Conservation (phyloP, 2,329 filamentous ascomycete species). For the Grosmannia huntii region DNA sequence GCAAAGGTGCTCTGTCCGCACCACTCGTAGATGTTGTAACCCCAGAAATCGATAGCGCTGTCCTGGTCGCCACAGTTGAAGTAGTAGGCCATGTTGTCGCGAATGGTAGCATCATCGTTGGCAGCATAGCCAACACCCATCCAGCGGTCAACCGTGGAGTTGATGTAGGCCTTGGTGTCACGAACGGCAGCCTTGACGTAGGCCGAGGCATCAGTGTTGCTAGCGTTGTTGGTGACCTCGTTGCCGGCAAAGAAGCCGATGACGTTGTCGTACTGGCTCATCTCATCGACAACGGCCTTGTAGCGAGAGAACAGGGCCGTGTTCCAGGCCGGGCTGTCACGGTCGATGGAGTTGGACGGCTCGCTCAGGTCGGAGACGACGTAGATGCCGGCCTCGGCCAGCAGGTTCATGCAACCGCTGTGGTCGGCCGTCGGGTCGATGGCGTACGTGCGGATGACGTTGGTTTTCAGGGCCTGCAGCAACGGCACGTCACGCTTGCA, state of each 20-base stretch:
- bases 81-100: constrained; percentile 73
- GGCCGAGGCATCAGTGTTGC: constrained; percentile 81
- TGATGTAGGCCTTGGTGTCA: constrained; percentile 92
- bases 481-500: constrained; percentile 83
- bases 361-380: constrained; percentile 83
- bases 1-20: constrained; percentile 73
- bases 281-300: constrained; percentile 66
- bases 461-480: constrained; percentile 67
- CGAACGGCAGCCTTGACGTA: constrained; percentile 97
- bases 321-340: constrained; percentile 67
- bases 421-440: constrained; percentile 73
- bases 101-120: constrained; percentile 79
- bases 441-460: constrained; percentile 91
- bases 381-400: constrained; percentile 83
- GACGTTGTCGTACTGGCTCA: constrained; percentile 76
- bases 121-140: constrained; percentile 93
- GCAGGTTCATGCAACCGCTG: constrained; percentile 67
- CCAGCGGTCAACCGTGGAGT: constrained; percentile 58
- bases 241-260: constrained; percentile 98
- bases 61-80: constrained; percentile 74
- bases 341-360: constrained; percentile 73
- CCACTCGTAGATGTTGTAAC: constrained; percentile 99
- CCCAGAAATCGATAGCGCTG: constrained; percentile 85
- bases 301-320: constrained; percentile 68
- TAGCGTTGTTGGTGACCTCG: constrained; percentile 80